Percentiles rank a stretch among this genome's conserved stretches.
phyloP scores from a whole-genome alignment of 2,329 filamentous ascomycete genomes.

The Fusarium poae region DNA sequence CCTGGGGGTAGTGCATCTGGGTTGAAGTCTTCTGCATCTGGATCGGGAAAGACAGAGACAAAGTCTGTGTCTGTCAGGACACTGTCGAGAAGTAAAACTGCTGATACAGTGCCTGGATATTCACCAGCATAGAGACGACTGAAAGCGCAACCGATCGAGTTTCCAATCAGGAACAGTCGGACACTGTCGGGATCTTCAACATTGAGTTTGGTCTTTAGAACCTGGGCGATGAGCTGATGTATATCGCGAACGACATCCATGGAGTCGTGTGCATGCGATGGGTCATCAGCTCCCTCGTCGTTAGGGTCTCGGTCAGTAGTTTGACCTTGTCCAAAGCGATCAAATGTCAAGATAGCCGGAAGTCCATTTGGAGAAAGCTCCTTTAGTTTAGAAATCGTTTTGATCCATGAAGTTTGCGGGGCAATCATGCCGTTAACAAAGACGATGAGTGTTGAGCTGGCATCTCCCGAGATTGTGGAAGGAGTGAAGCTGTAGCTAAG shows the following conservation, averaged over 20 bases:
- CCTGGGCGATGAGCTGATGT: slow-evolving; percentile 32
- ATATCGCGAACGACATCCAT: slow-evolving; percentile 51
- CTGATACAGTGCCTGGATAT: slow-evolving; percentile 60
- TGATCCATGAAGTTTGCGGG: slow-evolving; percentile 38
- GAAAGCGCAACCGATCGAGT: slow-evolving; percentile 52
- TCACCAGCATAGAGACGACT: slow-evolving; percentile 64
- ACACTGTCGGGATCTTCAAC: background rate
- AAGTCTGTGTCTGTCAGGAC: slow-evolving; percentile 70
- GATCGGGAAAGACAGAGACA: slow-evolving; percentile 67
- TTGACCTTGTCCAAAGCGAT: slow-evolving; percentile 69
- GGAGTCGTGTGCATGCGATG: slow-evolving; percentile 61
- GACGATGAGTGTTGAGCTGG: slow-evolving; percentile 27
- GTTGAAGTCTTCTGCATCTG: slow-evolving; percentile 62
- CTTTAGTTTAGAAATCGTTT: slow-evolving; percentile 18
- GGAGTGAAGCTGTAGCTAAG: slow-evolving; percentile 36
- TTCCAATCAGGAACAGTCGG: slow-evolving; percentile 31
- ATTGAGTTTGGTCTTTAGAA: slow-evolving; percentile 6
- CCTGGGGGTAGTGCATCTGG: slow-evolving; percentile 39
- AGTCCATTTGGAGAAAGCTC: background rate
- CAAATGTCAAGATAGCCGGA: slow-evolving; percentile 65
- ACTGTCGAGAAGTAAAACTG: slow-evolving; percentile 66
- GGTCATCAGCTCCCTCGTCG: slow-evolving; percentile 55
- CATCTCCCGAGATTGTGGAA: background rate
- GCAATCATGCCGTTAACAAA: slow-evolving; percentile 45
- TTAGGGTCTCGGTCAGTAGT: slow-evolving; percentile 59